Conservation (phyloP, 129 eudicot species). For the Smallanthus sonchifolius region DNA sequence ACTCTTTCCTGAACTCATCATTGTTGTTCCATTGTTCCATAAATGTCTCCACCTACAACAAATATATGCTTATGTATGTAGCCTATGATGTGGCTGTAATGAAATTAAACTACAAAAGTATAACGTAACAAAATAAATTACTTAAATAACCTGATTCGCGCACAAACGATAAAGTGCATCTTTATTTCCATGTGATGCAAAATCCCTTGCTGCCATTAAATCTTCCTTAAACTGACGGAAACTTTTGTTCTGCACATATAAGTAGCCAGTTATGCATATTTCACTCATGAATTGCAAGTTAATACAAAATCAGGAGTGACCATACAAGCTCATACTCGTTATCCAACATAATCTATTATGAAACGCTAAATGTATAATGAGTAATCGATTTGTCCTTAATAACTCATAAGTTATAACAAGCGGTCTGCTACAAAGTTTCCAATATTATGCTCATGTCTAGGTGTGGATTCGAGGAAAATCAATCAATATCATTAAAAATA, state of each 20-base stretch:
- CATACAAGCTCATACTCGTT: neutral
- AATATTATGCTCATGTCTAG: neutral
- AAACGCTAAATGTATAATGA: neutral
- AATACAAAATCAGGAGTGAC: neutral
- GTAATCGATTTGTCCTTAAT: neutral
- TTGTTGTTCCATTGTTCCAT: slow-evolving; percentile 77
- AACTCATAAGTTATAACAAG: neutral
- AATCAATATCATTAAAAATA: neutral
- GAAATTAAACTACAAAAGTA: neutral
- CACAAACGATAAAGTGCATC: slow-evolving; percentile 59
- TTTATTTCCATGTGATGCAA: slow-evolving; percentile 47
- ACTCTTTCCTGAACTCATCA: slow-evolving; percentile 69
- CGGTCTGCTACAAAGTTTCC: neutral
- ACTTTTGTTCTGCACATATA: slow-evolving; percentile 50
- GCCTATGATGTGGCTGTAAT: neutral
- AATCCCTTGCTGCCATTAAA: slow-evolving; percentile 43
- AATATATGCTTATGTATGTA: slow-evolving; percentile 1
- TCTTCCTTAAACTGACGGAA: slow-evolving; percentile 59
- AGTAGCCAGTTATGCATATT: slow-evolving; percentile 4
- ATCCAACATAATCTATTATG: neutral
- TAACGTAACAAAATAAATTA: neutral
- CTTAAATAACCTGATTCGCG: slow-evolving; percentile 52
- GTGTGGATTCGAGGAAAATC: too few species aligned
- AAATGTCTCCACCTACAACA: slow-evolving; percentile 52
- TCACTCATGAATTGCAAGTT: neutral